A percentile compares a stretch with the other conserved stretches of the same genome.
phyloP scores from a whole-genome alignment of 208 protist genomes.

The Angomonas desouzai region DNA sequence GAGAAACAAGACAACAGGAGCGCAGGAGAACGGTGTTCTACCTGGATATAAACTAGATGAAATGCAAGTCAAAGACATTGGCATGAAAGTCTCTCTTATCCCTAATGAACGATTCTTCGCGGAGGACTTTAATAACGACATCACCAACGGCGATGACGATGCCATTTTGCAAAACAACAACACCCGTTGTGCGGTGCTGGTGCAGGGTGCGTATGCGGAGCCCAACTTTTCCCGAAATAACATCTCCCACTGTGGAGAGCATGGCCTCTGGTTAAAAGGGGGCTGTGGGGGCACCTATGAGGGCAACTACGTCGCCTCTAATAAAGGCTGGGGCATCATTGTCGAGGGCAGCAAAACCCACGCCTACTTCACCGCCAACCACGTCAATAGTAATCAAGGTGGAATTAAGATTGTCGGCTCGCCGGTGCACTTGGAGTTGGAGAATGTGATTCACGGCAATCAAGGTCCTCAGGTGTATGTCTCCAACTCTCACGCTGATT shows the following conservation, averaged over 20 bases:
- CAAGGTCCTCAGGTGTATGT: conserved; percentile 31
- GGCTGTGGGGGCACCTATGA: conserved; percentile 26
- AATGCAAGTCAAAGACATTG: conserved; percentile 25
- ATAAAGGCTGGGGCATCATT: conserved; percentile 42
- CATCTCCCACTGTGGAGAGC: conserved; percentile 22
- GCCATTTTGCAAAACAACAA: background rate
- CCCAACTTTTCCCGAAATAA: conserved; percentile 34
- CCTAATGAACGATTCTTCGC: conserved; percentile 4
- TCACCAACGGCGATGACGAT: background rate
- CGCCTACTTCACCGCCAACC: conserved; percentile 23
- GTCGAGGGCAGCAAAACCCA: conserved; percentile 19
- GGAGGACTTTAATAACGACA: conserved; percentile 12
- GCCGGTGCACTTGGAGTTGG: conserved; percentile 14
- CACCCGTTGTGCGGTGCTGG: conserved; percentile 22
- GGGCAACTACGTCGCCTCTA: conserved; percentile 34
- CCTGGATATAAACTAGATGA: conserved; percentile 30
- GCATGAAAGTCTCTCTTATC: conserved; percentile 24
- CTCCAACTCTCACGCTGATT: conserved; percentile 14
- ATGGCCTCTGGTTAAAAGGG: conserved; percentile 24
- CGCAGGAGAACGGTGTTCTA: conserved; percentile 16
- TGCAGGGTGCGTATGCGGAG: conserved; percentile 18
- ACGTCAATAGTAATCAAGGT: conserved; percentile 29
- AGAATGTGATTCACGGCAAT: conserved; percentile 31
- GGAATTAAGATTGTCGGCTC: conserved; percentile 24
- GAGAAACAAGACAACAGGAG: background rate